These are phyloP conservation scores for Boletus hoseneyae DNA, from an alignment of 1,284 basidiomycete species.

Conservation along the genomic window DNA sequence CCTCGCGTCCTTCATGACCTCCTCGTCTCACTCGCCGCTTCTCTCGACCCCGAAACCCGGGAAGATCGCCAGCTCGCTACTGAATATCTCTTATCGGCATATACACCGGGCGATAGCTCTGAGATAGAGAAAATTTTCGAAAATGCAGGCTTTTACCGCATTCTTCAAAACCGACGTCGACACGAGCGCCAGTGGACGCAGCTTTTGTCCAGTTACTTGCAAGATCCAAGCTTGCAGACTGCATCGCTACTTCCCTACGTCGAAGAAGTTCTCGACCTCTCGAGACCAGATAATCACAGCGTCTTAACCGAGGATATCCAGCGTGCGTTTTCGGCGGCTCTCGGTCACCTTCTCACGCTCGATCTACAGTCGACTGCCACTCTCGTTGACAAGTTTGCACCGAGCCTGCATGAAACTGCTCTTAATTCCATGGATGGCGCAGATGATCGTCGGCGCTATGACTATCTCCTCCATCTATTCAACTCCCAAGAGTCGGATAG, in stretches of 20 bases:
- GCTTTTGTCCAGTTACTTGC: conserved; percentile 70
- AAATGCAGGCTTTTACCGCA: conserved; percentile 85
- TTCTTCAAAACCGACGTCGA: conserved; percentile 78
- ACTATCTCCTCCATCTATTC: conserved; percentile 79
- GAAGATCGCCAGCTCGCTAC: conserved; percentile 95
- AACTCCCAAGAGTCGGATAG: conserved; percentile 49
- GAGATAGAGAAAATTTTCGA: conserved; percentile 72
- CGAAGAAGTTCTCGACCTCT: conserved; percentile 56
- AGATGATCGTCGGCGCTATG: conserved; percentile 58
- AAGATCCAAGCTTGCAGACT: conserved; percentile 67
- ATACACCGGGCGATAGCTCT: conserved; percentile 79
- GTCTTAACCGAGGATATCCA: conserved; percentile 51
- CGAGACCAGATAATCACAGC: conserved; percentile 41
- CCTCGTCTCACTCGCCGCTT: conserved; percentile 70
- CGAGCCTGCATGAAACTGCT: conserved; percentile 59
- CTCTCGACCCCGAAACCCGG: conserved; percentile 70
- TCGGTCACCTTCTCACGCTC: conserved; percentile 62
- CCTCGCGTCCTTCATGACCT: conserved; percentile 67
- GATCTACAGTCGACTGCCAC: conserved; percentile 67
- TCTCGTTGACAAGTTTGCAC: conserved; percentile 71
- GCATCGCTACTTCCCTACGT: conserved; percentile 63
- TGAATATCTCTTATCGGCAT: conserved; percentile 92
- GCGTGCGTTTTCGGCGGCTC: conserved; percentile 48
- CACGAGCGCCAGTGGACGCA: conserved; percentile 76
- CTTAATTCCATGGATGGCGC: conserved; percentile 45